A percentile compares a stretch with the other conserved stretches of the same genome.
Evolutionary conservation across 805 yeast species (phyloP).

Genomic region (Saccharomycopsis schoenii): DNA sequence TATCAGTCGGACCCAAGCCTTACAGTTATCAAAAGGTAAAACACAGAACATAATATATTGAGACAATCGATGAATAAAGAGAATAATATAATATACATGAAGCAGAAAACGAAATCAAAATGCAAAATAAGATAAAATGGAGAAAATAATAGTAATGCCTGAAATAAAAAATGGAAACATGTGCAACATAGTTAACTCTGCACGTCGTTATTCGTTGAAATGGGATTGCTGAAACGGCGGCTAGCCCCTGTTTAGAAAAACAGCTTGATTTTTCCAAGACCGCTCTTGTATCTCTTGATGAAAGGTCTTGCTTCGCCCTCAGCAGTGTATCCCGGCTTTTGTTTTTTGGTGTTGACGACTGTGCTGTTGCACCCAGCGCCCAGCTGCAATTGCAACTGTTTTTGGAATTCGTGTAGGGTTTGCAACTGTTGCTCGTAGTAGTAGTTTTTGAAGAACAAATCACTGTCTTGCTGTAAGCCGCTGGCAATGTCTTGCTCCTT

Average conservation of each 20-base stretch:
- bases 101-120: neutral
- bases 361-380: neutral
- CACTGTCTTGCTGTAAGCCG: neutral
- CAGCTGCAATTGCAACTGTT: neutral
- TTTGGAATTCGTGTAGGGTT: neutral
- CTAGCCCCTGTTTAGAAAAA: neutral
- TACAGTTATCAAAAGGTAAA: neutral
- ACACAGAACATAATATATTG: neutral
- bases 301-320: neutral
- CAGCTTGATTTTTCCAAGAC: conserved; percentile 1
- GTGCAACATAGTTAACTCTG: neutral
- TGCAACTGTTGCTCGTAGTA: neutral
- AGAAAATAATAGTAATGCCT: neutral
- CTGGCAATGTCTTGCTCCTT: neutral
- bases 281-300: conserved; percentile 1
- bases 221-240: too few relatives aligned
- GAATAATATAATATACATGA: neutral
- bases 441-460: neutral
- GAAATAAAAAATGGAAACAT: neutral
- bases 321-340: neutral
- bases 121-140: neutral
- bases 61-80: neutral
- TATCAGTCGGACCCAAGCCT: too few relatives aligned
- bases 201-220: neutral
- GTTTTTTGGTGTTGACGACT: neutral